Evolutionary conservation across 495 filamentous ascomycete species (phyloP), one percentile per base, ranked within the genome.

Genomic region (Aspergillus mulundensis): DNA sequence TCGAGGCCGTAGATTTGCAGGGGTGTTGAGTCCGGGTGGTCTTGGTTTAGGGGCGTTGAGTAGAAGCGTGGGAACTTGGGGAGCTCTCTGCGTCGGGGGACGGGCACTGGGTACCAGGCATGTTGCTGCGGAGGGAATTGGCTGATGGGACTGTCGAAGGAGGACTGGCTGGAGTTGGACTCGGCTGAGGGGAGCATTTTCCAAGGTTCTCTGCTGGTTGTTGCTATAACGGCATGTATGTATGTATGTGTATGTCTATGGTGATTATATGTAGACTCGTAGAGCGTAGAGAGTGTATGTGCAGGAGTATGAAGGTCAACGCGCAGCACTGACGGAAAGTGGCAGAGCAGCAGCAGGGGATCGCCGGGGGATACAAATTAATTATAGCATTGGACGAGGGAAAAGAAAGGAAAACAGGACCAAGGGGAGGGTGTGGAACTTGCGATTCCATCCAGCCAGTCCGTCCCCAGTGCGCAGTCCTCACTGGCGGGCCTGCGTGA

Each of bases 51-150:
- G 1, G 73, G 74, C 12, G 73, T 69, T 28, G 74, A 66, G 52
- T 77, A 77, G 57, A 69, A 77, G 25, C 74, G 71, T 36, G 60
- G 72, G 40, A 54, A 65, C 59, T 70, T 73, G 46, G 52, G 50
- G 12, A 58, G 44, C 56, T 67, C 63, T 28, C 65, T 61, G 39
- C 67, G 69, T 12, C 58, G 65, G 18, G 66, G 63, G 44, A 62
- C 53, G 19, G 70, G 36, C 2, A 15, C 32, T 5, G 70, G 70
- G 24, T 67, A 52, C 28, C 64, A 67, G 23, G 64, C 69, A 34
- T 60, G 39, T 10, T 66, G 63, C 19, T 65, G 65, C n/a, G 66
- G 61, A 44, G 69, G 61, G 43, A 61, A 58, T 42, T 69, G 66
- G 30, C 66, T 64, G 39, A 71, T 60, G 41, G 66, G 64, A 45